Percentiles rank a stretch among this genome's conserved stretches.
These are phyloP conservation scores for Pistacia integerrima DNA, from an alignment of 345 rosid species.

Conservation along the genomic window DNA sequence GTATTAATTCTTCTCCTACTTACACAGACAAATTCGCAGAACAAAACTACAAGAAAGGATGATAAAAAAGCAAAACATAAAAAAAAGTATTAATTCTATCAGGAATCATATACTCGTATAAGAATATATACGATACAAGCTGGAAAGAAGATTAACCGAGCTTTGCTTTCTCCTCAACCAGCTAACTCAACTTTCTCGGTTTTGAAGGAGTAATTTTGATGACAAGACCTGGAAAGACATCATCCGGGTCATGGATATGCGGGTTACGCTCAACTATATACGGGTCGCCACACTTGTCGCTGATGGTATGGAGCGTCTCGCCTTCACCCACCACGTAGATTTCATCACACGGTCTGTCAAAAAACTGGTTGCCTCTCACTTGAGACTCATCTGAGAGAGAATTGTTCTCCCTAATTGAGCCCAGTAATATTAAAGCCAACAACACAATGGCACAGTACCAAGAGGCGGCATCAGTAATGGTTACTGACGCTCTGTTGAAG, in stretches of 20 bases:
- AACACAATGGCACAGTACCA: constrained; percentile 66
- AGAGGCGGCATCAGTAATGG: constrained; percentile 51
- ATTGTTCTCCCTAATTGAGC: constrained; percentile 43
- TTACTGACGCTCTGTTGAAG: constrained; percentile 27
- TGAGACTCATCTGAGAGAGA: constrained; percentile 25
- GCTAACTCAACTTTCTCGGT: constrained; percentile 29
- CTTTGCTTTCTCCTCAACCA: neutral
- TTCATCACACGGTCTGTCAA: constrained; percentile 59
- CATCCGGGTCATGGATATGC: constrained; percentile 82
- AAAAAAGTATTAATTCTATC: too few relatives aligned
- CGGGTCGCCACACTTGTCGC: constrained; percentile 80
- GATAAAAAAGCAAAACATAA: neutral
- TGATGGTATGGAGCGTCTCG: constrained; percentile 73
- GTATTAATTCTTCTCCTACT: neutral
- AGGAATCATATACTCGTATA: neutral
- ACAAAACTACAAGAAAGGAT: too few relatives aligned
- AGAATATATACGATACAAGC: neutral
- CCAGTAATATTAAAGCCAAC: constrained; percentile 51
- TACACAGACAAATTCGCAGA: neutral
- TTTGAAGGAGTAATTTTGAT: constrained; percentile 61
- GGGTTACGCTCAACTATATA: constrained; percentile 80
- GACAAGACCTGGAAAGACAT: constrained; percentile 80
- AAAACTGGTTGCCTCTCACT: constrained; percentile 47
- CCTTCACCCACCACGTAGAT: constrained; percentile 81
- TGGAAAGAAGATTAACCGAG: neutral